Evolutionary conservation across 1,139 yeast species (phyloP), one percentile per base, ranked within the genome.

Genomic region (Yamadazyma diospyri): DNA sequence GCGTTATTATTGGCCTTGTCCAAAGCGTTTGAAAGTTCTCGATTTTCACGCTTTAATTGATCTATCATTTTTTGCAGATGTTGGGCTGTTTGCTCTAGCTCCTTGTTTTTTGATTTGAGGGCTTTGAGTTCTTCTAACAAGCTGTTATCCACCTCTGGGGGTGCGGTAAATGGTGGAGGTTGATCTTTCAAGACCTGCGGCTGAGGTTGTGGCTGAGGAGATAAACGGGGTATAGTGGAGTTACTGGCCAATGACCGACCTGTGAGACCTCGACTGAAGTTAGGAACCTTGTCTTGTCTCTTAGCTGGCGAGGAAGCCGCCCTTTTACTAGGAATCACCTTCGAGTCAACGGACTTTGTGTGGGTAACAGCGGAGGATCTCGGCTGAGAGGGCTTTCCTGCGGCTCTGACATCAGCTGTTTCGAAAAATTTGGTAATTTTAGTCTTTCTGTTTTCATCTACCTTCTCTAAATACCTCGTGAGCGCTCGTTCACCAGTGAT

Each of bases 401-500:
- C 36, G 3, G 52, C 36, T 8, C 73, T 68, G 1, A 85, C 87
- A 22, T 68, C 67, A 0, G 79, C 87, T 3, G 61, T 55, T 35
- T 76, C 80, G 45, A 52, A 76, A 39, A 71, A 76, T 29, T 79
- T 82, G 32, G 62, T 62, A 19, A 92, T 83, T 49, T 86, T 87
- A 12, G 68, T 59, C 53, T 76, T 79, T 48, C 85, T 73, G 45
- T 81, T 73, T 31, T 82, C 89, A 48, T 89, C 97, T 27, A 89
- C 66, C 22, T 74, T 72, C 18, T 80, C 89, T 39, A 88, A 55
- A 35, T 67, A 72, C 7, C 71, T 64, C 30, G 63, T 75, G 45
- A 88, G 61, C 33, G 77, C 81, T 33, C 92, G 64, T 47, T 78
- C 84, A 0, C 96, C 96, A 5, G 78, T 71, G 12, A 88, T 72